Base-by-base conservation (phyloP, 2,329 filamentous ascomycete species). In the Meredithiella fracta region DNA sequence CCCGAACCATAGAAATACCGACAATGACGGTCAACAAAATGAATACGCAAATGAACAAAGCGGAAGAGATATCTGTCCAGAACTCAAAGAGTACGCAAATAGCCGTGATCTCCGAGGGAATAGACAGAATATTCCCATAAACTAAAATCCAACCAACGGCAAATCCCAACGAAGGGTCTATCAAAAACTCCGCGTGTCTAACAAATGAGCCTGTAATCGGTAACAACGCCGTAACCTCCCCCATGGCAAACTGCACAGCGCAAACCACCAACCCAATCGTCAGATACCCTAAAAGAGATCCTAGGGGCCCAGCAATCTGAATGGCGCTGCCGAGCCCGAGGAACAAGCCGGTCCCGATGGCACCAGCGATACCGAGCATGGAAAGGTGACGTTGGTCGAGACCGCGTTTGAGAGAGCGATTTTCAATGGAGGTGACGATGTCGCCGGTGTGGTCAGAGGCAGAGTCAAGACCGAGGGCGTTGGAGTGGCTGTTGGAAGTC, bases 141-240 rank as follows among this genome's bases (percentile, higher is more conserved):
- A 76, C 74, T 51, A 77, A 63, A 61, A 77, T 76, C 72, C 72
- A 75, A 17, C 74, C 74, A 51, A 75, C 67, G 53, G 74, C 74
- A 54, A 77, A 77, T 3, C 75, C 75, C 66, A 76, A 73, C 1
- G 79, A 74, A 51, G 79, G 78, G 62, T 81, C 79, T 58, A 82
- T 74, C 49, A 82, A 73, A 38, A 79, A 76, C 62, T 78, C 73
- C 54, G 74, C 70, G 64, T 82, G 80, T 6, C 76, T 70, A 53
- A 79, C 79, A 66, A 82, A 82, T 38, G 75, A 74, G 22, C 79
- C 79, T 11, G 78, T 80, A n/a, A 82, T 74, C 2, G 79, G 79
- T 17, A 79, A 72, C 62, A 81, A 65, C 9, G 79, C 77, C 1
- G 78, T 76, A 37, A 80, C 68, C 66, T 82, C 79, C 31, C 78